Base-by-base conservation (phyloP, 2,329 filamentous ascomycete genomes). In the Helminthosporium solani region DNA sequence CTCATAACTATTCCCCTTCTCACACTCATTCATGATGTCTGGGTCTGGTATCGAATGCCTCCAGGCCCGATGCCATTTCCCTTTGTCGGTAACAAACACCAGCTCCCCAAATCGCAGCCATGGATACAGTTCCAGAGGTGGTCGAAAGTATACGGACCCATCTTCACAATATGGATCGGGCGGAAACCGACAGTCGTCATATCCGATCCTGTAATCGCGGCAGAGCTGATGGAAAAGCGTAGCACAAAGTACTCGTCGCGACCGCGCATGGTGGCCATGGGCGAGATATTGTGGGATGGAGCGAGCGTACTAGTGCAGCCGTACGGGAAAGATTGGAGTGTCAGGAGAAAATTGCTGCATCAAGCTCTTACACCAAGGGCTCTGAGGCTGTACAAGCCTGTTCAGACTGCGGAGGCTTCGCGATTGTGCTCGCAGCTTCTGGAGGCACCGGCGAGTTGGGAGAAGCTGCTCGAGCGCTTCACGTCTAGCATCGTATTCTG, bases 401-500 rank as follows among this genome's bases (percentile, higher is more conserved):
- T 76, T 1, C 78, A 80, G 56, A 74, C 76, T 23, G 71, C 77
- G 6, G 76, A 80, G 50, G 73, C 75, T 16, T 70, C 66, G 7
- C 67, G 75, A n/a, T 51, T 79, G 3, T 70, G 72, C 41, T 64
- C 54, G 46, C 69, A 75, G 6, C 59, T 80, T 5, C 58, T 79
- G 11, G 45, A 61, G 3, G 63, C 63, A 4, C 68, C 73, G 0
- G 44, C 52, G 1, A 68, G 69, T 19, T 79, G 76, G 65, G 75
- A 76, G 49, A 70, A 72, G 39, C 64, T 72, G 15, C 67, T 78
- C 19, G 73, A 78, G 53, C 67, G 74, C 0, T 80, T 76, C 51
- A 76, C 76, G 0, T 71, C 73, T 1, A 75, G 73, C 49, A 68
- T 79, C 25, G 75, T 78, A 5, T 77, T 79, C 49, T 75, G 72